A percentile compares a stretch with the other conserved stretches of the same genome.
Conservation (phyloP, 1,284 basidiomycete genomes). For the Microbotryum lychnidis-dioicae region DNA sequence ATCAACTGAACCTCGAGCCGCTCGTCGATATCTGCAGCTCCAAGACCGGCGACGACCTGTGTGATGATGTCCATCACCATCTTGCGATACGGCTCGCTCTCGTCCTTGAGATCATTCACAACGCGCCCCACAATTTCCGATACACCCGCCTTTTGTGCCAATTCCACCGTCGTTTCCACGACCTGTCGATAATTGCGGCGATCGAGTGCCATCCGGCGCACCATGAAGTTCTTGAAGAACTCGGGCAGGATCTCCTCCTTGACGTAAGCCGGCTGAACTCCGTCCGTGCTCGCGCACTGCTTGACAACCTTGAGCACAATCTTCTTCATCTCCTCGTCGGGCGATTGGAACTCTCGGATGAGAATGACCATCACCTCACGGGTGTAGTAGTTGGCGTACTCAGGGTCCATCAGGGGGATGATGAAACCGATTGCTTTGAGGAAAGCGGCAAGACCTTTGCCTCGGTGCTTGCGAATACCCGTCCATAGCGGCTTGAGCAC, state of each 20-base stretch:
- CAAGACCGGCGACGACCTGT: conserved; percentile 83
- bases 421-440: conserved; percentile 99
- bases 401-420: conserved; percentile 98
- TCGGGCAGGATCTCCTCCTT: conserved; percentile 98
- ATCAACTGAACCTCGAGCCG: conserved; percentile 86
- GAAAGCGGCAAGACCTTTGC: conserved; percentile 96
- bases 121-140: conserved; percentile 90
- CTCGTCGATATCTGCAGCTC: conserved; percentile 94
- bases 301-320: conserved; percentile 98
- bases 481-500: conserved; percentile 97
- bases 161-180: conserved; percentile 95
- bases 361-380: conserved; percentile 96
- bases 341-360: conserved; percentile 98
- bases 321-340: conserved; percentile 99
- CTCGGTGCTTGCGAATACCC: conserved; percentile 94
- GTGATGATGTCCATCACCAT: conserved; percentile 99
- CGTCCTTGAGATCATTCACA: conserved; percentile 85
- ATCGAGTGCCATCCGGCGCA: conserved; percentile 78
- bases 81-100: conserved; percentile 85
- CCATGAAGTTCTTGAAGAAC: conserved; percentile 98
- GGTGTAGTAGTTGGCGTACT: conserved; percentile 96
- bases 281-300: conserved; percentile 96
- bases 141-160: conserved; percentile 93
- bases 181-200: conserved; percentile 93
- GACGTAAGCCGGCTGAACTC: conserved; percentile 86